Evolutionary conservation across 371 early-diverging fungal genomes (phyloP).

Genomic region (Syncephalastrum contaminatum): DNA sequence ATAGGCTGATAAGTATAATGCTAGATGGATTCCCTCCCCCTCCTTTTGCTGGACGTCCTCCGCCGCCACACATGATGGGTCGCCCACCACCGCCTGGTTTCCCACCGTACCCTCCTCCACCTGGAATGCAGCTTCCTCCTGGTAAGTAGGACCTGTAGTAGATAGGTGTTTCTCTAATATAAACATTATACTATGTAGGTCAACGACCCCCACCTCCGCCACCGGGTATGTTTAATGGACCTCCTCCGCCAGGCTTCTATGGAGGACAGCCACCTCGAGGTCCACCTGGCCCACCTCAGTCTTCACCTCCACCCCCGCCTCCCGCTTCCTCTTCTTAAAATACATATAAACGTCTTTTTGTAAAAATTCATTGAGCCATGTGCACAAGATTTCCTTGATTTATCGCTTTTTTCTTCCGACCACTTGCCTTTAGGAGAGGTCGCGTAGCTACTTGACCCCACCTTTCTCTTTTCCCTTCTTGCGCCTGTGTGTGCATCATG

Average conservation of each 20-base stretch:
- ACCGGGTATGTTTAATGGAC: conserved; percentile 6
- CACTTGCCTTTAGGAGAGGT: too few relatives aligned
- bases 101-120: conserved; percentile 50
- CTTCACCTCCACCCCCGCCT: not conserved
- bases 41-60: conserved; percentile 21
- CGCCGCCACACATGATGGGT: conserved; percentile 47
- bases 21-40: conserved; percentile 27
- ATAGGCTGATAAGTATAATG: too few relatives aligned
- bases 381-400: too few relatives aligned
- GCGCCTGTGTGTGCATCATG: too few relatives aligned
- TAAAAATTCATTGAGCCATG: too few relatives aligned
- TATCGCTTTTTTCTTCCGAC: too few relatives aligned
- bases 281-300: conserved; percentile 4
- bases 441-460: too few relatives aligned
- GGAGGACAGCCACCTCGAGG: conserved; percentile 10
- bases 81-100: conserved; percentile 47
- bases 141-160: conserved; percentile 27
- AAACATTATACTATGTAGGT: conserved; percentile 1
- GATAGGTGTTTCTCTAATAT: too few relatives aligned
- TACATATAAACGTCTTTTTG: too few relatives aligned
- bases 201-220: conserved; percentile 16
- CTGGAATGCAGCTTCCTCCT: conserved; percentile 41
- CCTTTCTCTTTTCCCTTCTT: too few relatives aligned
- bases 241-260: conserved; percentile 17
- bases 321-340: too few relatives aligned